A percentile compares a stretch with the other conserved stretches of the same genome.
Evolutionary conservation across 208 protist genomes (phyloP).

Genomic region (Tritrichomonas musculus): DNA sequence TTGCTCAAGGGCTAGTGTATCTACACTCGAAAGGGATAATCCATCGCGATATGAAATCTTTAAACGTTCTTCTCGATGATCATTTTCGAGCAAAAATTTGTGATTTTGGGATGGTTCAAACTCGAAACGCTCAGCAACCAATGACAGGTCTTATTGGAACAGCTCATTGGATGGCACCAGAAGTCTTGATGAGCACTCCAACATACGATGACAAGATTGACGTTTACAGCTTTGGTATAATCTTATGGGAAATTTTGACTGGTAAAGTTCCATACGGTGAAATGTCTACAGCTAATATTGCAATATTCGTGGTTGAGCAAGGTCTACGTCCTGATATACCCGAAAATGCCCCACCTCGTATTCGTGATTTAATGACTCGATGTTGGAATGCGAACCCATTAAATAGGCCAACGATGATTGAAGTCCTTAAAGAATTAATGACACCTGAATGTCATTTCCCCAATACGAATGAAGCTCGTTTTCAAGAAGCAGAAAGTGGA

Average conservation of each 20-base stretch:
- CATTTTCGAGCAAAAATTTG: background rate
- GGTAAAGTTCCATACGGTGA: background rate
- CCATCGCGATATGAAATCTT: conserved; percentile 4
- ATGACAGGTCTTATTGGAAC: background rate
- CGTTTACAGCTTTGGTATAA: conserved; percentile 14
- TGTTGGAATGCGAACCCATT: background rate
- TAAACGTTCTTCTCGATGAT: background rate
- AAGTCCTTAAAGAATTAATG: background rate
- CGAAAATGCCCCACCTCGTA: background rate
- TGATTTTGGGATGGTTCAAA: conserved; percentile 15
- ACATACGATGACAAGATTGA: conserved; percentile 6
- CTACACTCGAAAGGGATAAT: background rate
- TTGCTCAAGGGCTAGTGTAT: background rate
- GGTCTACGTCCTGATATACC: background rate
- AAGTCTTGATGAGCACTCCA: background rate
- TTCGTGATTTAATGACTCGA: background rate
- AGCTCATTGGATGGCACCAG: conserved; percentile 28
- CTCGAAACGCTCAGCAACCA: background rate
- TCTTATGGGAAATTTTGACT: conserved; percentile 26
- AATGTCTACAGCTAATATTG: background rate
- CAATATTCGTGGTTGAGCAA: background rate
- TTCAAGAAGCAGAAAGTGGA: background rate
- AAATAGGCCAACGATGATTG: background rate
- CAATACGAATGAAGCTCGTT: background rate
- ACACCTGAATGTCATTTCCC: background rate